Conservation (phyloP, 1,139 yeast species). For the Yamadazyma diddensiae region DNA sequence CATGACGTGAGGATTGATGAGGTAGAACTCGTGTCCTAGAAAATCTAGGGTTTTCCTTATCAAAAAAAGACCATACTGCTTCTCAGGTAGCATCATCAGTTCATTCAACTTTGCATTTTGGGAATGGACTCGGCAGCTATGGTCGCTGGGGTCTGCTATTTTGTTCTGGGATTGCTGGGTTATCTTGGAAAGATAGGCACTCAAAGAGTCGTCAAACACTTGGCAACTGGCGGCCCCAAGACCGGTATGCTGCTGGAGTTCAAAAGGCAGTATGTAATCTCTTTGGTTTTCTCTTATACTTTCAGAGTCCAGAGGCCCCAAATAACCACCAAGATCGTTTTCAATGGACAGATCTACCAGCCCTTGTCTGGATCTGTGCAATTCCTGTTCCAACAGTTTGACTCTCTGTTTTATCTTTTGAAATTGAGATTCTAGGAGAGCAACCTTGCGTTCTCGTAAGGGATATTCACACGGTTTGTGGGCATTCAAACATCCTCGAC, state of each 20-base stretch:
- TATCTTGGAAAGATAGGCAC: conserved; percentile 11
- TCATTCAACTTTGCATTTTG: conserved; percentile 4
- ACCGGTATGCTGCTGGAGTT: conserved; percentile 6
- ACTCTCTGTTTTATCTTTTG: conserved; percentile 10
- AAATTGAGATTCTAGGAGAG: conserved; percentile 13
- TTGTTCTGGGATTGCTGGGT: conserved; percentile 10
- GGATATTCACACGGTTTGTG: conserved; percentile 15
- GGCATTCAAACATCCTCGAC: conserved; percentile 10
- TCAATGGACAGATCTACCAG: background rate
- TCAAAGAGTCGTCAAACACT: conserved; percentile 14
- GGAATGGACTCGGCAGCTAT: background rate
- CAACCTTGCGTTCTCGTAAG: conserved; percentile 12
- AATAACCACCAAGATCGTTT: background rate
- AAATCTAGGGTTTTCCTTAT: conserved; percentile 11
- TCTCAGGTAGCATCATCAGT: conserved; percentile 13
- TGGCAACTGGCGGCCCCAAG: conserved; percentile 14
- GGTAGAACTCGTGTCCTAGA: conserved; percentile 12
- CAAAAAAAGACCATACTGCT: conserved; percentile 13
- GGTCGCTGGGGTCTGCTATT: background rate
- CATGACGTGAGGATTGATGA: conserved; percentile 9
- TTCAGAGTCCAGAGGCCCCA: too few relatives aligned
- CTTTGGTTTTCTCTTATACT: conserved; percentile 3
- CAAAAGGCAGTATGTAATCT: conserved; percentile 14
- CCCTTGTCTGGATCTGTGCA: background rate
- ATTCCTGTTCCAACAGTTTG: conserved; percentile 10